These are phyloP conservation scores for Aspergillus homomorphus DNA, from an alignment of 495 filamentous ascomycete species.

Conservation along the genomic window DNA sequence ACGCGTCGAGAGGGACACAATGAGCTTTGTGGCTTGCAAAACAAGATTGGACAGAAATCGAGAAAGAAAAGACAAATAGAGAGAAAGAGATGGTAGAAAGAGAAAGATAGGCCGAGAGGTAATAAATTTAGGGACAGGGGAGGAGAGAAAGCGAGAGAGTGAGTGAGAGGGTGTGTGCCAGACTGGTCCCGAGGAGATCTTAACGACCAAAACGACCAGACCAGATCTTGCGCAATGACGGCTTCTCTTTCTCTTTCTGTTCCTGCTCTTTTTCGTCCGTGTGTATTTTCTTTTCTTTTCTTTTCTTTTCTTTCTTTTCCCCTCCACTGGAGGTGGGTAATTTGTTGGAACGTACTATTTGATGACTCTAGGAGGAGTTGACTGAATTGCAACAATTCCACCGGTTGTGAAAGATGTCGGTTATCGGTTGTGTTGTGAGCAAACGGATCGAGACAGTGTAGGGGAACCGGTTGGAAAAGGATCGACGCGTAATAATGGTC, in stretches of 20 bases:
- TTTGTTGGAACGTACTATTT: constrained; percentile 26
- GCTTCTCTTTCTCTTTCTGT: background rate
- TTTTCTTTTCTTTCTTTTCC: constrained; percentile 3
- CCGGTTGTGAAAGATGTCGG: background rate
- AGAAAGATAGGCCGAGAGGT: constrained; percentile 17
- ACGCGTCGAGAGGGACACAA: constrained; percentile 30
- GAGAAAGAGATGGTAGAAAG: constrained; percentile 1
- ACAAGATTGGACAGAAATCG: constrained; percentile 3
- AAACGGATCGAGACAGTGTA: background rate
- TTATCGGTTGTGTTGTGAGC: background rate
- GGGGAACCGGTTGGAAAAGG: constrained; percentile 3
- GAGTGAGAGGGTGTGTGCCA: constrained; percentile 12
- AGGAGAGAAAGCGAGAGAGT: constrained; percentile 19
- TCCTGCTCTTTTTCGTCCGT: background rate
- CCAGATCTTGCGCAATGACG: background rate
- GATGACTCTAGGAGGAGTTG: constrained; percentile 11
- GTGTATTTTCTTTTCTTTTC: constrained; percentile 3
- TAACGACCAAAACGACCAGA: background rate
- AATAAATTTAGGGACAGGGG: constrained; percentile 14
- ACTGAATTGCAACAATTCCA: background rate
- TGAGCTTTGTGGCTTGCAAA: constrained; percentile 27
- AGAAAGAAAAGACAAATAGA: background rate
- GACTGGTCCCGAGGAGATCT: constrained; percentile 10
- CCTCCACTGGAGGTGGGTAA: background rate
- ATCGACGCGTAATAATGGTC: constrained; percentile 8